A percentile compares a stretch with the other conserved stretches of the same genome.
phyloP scores from a whole-genome alignment of 306 rosid species.

The Calophaca sinica region DNA sequence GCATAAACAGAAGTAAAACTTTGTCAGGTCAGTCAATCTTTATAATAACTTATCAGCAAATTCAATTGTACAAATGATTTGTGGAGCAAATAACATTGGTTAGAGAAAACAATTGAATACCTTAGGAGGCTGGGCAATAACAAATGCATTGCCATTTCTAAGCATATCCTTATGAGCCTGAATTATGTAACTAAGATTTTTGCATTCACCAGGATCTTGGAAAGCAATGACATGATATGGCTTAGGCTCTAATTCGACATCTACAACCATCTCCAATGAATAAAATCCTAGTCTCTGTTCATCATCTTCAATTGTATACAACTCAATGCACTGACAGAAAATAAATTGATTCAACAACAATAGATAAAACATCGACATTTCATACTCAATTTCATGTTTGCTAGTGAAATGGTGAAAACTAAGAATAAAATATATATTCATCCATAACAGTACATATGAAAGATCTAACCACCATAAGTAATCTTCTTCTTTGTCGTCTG shows the following conservation, averaged over 20 bases:
- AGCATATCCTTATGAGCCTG: slow-evolving; percentile 91
- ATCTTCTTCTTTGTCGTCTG: slow-evolving; percentile 82
- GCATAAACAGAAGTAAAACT: slow-evolving; percentile 22
- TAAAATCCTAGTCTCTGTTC: slow-evolving; percentile 83
- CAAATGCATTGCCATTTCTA: slow-evolving; percentile 83
- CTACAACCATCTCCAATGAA: slow-evolving; percentile 95
- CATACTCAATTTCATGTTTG: slow-evolving; percentile 8
- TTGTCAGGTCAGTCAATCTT: no score
- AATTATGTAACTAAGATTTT: slow-evolving; percentile 83
- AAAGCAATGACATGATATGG: slow-evolving; percentile 91
- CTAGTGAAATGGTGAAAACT: slow-evolving; percentile 33
- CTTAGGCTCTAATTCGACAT: slow-evolving; percentile 94
- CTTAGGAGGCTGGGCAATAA: slow-evolving; percentile 86
- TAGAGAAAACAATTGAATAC: slow-evolving; percentile 47
- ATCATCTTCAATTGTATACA: slow-evolving; percentile 72
- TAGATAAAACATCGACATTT: slow-evolving; percentile 10
- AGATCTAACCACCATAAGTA: slow-evolving; percentile 98
- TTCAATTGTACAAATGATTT: no score
- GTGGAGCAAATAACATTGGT: no score
- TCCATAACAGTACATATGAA: slow-evolving; percentile 72
- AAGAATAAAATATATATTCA: background rate
- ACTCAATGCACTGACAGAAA: slow-evolving; percentile 82
- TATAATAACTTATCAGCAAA: no score
- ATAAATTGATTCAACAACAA: slow-evolving; percentile 38
- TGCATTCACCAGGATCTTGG: slow-evolving; percentile 84